phyloP scores from a whole-genome alignment of 1,284 basidiomycete genomes.

The Hemileia vastatrix region DNA sequence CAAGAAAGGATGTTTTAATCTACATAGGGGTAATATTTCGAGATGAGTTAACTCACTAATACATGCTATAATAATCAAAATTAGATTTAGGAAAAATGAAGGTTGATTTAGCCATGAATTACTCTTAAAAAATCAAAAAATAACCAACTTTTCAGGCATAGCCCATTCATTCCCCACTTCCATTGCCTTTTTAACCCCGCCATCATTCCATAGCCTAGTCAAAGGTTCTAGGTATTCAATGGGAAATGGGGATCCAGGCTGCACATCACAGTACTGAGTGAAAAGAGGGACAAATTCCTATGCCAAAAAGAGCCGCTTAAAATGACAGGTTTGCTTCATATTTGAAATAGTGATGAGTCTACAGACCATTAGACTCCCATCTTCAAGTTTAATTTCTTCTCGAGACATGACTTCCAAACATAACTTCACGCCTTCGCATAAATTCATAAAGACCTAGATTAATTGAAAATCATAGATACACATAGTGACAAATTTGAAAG shows the following conservation, averaged over 20 bases:
- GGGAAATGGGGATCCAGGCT: constrained; percentile 71
- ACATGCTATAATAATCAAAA: background rate
- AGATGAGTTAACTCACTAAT: background rate
- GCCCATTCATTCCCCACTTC: constrained; percentile 71
- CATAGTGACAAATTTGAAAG: background rate
- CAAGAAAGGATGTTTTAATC: background rate
- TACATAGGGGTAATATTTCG: background rate
- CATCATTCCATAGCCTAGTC: constrained; percentile 65
- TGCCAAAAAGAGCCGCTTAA: background rate
- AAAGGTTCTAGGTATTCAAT: constrained; percentile 57
- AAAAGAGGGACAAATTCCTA: constrained; percentile 18
- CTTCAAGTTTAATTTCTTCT: constrained; percentile 18
- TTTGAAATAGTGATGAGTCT: background rate
- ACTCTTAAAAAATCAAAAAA: constrained; percentile 49
- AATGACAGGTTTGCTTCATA: background rate
- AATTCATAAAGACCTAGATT: constrained; percentile 19
- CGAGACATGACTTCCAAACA: constrained; percentile 21
- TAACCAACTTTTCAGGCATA: constrained; percentile 61
- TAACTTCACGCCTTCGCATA: constrained; percentile 17
- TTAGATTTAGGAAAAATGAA: background rate
- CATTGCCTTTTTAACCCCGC: constrained; percentile 62
- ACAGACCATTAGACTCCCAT: constrained; percentile 14
- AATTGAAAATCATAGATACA: background rate
- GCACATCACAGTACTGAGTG: constrained; percentile 45
- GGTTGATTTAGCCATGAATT: background rate